Conservation (phyloP, 2,329 filamentous ascomycete species). For the Colletotrichum tabaci region DNA sequence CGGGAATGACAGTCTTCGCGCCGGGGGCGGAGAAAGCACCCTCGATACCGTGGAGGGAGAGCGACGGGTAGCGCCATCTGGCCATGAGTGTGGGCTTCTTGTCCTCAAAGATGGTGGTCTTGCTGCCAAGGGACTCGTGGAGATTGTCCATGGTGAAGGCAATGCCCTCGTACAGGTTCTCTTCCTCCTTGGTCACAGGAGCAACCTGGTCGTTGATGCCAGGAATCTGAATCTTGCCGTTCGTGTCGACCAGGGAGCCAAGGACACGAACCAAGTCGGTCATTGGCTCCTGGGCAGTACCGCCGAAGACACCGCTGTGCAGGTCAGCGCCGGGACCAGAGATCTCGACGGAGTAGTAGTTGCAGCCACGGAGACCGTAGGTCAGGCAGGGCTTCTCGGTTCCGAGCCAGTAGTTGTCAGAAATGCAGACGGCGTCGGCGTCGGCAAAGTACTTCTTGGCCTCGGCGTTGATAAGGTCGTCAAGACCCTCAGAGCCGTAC, state of each 20-base stretch:
- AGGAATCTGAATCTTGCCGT: constrained; percentile 95
- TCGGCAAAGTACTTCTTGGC: constrained; percentile 96
- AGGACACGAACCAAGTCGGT: constrained; percentile 91
- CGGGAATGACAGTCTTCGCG: constrained; percentile 98
- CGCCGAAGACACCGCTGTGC: constrained; percentile 97
- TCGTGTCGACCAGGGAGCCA: constrained; percentile 85
- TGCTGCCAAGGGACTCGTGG: constrained; percentile 90
- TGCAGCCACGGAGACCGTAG: constrained; percentile 96
- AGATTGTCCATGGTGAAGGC: constrained; percentile 97
- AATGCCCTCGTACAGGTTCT: constrained; percentile 88
- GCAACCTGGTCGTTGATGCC: constrained; percentile 95
- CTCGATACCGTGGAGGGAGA: constrained; percentile 95
- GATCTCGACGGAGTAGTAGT: constrained; percentile 95
- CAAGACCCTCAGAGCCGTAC: constrained; percentile 95
- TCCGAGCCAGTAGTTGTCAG: constrained; percentile 99
- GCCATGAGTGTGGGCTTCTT: constrained; percentile 96
- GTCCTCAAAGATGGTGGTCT: constrained; percentile 87
- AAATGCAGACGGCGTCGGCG: constrained; percentile 96
- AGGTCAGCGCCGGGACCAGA: constrained; percentile 93
- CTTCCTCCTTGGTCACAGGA: constrained; percentile 88
- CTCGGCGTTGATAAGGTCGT: constrained; percentile 93
- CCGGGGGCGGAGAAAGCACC: constrained; percentile 94
- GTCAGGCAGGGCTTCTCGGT: constrained; percentile 99
- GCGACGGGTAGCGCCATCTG: constrained; percentile 93
- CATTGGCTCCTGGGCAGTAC: constrained; percentile 98